phyloP scores from a whole-genome alignment of 257 asterid genomes.

The Eustoma russellianum region DNA sequence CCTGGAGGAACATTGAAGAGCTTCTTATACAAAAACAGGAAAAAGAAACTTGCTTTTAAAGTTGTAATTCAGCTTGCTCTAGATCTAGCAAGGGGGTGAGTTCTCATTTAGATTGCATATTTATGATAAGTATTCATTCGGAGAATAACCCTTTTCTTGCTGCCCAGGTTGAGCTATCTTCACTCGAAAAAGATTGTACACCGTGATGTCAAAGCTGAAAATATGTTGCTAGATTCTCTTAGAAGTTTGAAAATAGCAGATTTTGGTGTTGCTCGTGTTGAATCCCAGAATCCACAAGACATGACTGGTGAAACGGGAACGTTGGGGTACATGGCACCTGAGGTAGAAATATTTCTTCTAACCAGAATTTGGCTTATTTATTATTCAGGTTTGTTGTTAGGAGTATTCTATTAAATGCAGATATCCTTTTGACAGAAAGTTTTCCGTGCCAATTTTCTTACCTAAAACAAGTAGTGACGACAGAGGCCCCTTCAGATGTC shows the following conservation, averaged over 20 bases:
- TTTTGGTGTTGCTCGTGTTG: conserved; percentile 97
- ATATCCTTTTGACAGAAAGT: too few species aligned
- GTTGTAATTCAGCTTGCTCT: conserved; percentile 77
- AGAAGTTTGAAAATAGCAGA: conserved; percentile 76
- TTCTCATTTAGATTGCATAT: not conserved
- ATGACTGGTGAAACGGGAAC: conserved; percentile 99
- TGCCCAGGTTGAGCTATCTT: conserved; percentile 70
- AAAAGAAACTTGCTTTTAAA: conserved; percentile 74
- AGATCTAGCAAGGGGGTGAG: conserved; percentile 83
- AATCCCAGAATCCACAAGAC: conserved; percentile 87
- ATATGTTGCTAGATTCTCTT: conserved; percentile 61
- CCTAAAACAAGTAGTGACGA: too few species aligned
- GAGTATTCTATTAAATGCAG: too few species aligned
- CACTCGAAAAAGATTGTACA: conserved; percentile 92
- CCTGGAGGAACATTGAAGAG: conserved; percentile 75
- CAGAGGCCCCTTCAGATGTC: too few species aligned
- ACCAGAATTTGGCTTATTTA: too few species aligned
- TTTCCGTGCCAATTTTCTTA: too few species aligned
- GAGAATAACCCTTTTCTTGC: not conserved
- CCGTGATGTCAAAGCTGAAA: conserved; percentile 95
- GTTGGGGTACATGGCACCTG: conserved; percentile 97
- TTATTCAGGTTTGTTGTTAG: too few species aligned
- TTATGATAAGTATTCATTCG: not conserved
- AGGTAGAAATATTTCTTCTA: conserved; percentile 35
- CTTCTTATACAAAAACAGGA: conserved; percentile 64